These are phyloP conservation scores for Oehlia diaphana DNA, from an alignment of 192 early-diverging fungal genomes.

Conservation along the genomic window DNA sequence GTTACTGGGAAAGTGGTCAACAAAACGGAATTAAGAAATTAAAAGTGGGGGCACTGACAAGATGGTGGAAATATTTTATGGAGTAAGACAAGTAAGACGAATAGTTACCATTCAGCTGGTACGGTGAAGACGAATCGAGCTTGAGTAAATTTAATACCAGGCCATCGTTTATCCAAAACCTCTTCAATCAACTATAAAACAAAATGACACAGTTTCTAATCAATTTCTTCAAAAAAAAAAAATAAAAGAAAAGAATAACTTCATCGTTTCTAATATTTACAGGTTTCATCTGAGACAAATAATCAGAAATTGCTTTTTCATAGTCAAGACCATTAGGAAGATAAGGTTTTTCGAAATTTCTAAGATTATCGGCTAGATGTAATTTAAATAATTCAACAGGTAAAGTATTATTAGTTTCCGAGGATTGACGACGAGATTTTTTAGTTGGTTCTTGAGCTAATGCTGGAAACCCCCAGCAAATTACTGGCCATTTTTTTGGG, in stretches of 20 bases:
- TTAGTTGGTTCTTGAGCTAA: neutral
- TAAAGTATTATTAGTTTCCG: neutral
- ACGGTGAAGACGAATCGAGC: slow-evolving; percentile 4
- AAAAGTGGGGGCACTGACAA: too few relatives aligned
- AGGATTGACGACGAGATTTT: neutral
- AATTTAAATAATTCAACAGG: slow-evolving; percentile 22
- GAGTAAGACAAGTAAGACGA: too few relatives aligned
- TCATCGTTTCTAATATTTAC: neutral
- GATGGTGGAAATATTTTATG: too few relatives aligned
- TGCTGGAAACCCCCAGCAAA: neutral
- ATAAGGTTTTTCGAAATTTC: neutral
- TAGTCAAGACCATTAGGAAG: neutral
- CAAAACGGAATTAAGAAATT: too few relatives aligned
- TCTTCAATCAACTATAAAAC: neutral
- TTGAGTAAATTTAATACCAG: neutral
- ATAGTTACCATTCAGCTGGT: slow-evolving; percentile 11
- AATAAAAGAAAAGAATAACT: too few relatives aligned
- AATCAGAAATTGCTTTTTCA: slow-evolving; percentile 12
- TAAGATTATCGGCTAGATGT: neutral
- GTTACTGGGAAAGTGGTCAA: too few relatives aligned
- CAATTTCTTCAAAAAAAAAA: neutral
- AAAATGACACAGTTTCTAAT: neutral
- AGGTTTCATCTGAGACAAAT: neutral
- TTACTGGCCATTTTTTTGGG: neutral
- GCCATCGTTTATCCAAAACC: neutral